Conservation (phyloP, 495 filamentous ascomycete species). For the Lepidopterella palustris region DNA sequence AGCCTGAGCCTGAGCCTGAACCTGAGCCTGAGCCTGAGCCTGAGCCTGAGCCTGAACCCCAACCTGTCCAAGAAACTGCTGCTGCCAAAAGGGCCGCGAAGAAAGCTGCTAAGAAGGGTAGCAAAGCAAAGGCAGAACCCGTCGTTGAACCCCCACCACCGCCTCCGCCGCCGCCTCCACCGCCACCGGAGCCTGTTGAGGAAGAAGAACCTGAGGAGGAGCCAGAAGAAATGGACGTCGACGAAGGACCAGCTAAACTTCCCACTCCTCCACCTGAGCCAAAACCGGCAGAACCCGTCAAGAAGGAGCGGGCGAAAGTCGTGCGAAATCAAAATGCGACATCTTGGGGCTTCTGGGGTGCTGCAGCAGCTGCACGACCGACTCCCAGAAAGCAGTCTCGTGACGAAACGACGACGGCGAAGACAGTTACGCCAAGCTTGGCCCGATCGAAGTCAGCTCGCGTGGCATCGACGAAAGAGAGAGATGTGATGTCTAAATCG, state of each 20-base stretch:
- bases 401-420: conserved; percentile 21
- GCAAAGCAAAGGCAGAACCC: conserved; percentile 19
- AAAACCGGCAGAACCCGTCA: conserved; percentile 41
- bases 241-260: conserved; percentile 30
- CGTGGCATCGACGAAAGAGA: conserved; percentile 46
- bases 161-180: conserved; percentile 12
- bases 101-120: conserved; percentile 22
- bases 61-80: conserved; percentile 2
- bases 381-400: conserved; percentile 18
- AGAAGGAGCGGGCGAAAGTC: conserved; percentile 54
- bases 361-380: conserved; percentile 32
- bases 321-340: conserved; percentile 44
- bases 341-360: conserved; percentile 57
- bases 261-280: conserved; percentile 52
- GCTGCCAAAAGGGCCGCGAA: conserved; percentile 16
- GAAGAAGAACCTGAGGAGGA: conserved; percentile 2
- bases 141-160: conserved; percentile 20
- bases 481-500: conserved; percentile 44
- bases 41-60: conserved; percentile 16
- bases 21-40: conserved; percentile 18
- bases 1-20: conserved; percentile 11
- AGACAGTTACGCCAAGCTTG: conserved; percentile 30
- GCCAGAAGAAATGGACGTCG: conserved; percentile 4
- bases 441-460: conserved; percentile 49
- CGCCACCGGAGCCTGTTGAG: background rate